Evolutionary conservation across 352 stramenopile species (phyloP), one percentile per base, ranked within the genome.

Genomic region (Pythium monospermum): DNA sequence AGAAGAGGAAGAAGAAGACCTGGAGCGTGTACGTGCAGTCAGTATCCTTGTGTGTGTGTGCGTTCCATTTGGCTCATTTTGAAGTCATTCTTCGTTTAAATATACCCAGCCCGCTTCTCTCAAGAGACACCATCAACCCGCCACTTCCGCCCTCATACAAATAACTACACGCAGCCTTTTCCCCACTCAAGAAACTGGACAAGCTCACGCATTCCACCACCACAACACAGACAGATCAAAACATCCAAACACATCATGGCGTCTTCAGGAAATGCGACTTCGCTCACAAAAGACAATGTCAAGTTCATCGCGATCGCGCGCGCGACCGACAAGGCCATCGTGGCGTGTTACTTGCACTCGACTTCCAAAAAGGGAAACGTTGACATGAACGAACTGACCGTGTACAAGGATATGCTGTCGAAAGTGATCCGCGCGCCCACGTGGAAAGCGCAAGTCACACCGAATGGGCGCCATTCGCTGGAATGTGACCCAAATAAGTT

Each of bases 401-500:
- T 59, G 47, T 94, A 86, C 67, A 76, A 78, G 52, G 78, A 91
- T 41, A 94, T 91, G 83, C 64, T 91, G 33, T 64, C 57, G 43
- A 94, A 91, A 55, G 80, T 94, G 36, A 84, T 91, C 48, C 76
- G 75, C 31, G 80, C 80, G 39, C 80, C 83, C 33, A 94, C 81
- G 64, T 91, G 80, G 80, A 89, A 91, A 72, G 64, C 80, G 35
- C 83, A 94, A 53, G 83, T 94, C 35, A 85, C 76, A 37, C 83
- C 78, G n/a, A 91, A 94, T 56, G 76, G 75, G 37, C 76, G 81
- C 55, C 80, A 94, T 64, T 91, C 83, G 53, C 76, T 94, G 46
- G 80, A 94, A 44, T 91, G 83, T 56, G 78, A 91, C 49, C 78
- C 76, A 12, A 91, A 91, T 66, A 94, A 94, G 66, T 91, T 91